These are phyloP conservation scores for Osmanthus fragrans DNA, from an alignment of 257 asterid species.

Conservation along the genomic window DNA sequence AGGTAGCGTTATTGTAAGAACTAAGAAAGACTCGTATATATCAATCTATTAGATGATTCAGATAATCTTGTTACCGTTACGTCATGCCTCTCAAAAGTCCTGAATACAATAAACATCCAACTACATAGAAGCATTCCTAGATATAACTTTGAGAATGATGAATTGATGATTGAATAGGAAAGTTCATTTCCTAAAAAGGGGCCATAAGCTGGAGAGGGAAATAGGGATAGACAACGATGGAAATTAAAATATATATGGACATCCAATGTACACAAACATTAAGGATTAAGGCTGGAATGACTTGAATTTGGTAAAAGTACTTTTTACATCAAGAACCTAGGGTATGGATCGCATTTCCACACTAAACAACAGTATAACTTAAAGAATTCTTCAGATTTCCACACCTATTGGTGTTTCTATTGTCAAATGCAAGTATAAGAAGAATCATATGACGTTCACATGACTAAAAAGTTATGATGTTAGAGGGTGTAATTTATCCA, in stretches of 20 bases:
- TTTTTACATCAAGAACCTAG: background rate
- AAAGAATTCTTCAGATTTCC: background rate
- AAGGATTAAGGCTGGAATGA: background rate
- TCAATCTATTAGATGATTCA: background rate
- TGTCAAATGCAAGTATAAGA: constrained; percentile 8
- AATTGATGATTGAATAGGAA: background rate
- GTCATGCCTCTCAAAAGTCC: background rate
- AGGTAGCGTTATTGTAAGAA: constrained; percentile 6
- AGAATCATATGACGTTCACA: background rate
- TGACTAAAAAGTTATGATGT: background rate
- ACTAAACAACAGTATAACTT: background rate
- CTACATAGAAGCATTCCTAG: background rate
- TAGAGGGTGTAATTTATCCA: background rate
- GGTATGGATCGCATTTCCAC: background rate
- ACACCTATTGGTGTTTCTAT: background rate
- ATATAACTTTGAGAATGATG: background rate
- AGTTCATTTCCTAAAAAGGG: constrained; percentile 10
- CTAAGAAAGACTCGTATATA: background rate
- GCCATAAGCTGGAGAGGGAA: background rate
- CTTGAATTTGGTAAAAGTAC: background rate
- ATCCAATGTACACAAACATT: background rate
- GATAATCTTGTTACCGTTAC: background rate
- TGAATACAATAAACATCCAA: constrained; percentile 10
- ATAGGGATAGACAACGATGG: background rate
- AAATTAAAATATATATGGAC: constrained; percentile 7